Evolutionary conservation across 225 moss, liverwort and hornwort genomes (phyloP).

Genomic region (Physcomitrium patens): DNA sequence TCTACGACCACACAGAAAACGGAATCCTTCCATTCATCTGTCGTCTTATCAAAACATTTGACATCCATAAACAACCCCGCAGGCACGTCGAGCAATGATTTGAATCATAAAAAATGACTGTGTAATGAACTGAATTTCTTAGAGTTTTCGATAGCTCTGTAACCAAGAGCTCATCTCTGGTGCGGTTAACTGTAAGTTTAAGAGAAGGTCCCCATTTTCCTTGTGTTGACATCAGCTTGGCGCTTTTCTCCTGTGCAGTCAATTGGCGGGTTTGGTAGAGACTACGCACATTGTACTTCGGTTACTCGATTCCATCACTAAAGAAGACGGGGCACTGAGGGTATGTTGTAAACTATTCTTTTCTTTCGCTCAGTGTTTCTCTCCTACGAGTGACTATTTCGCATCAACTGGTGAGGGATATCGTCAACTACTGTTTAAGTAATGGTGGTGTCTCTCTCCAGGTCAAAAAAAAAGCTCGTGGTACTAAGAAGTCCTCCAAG

Average conservation of each 20-base stretch:
- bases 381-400: neutral
- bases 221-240: conserved; percentile 5
- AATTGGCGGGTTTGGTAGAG: conserved; percentile 84
- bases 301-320: conserved; percentile 73
- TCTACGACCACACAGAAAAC: conserved; percentile 86
- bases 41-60: conserved; percentile 72
- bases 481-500: conserved; percentile 44
- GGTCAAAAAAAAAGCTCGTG: conserved; percentile 78
- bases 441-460: conserved; percentile 25
- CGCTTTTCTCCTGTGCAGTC: conserved; percentile 51
- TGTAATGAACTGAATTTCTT: neutral
- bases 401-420: neutral
- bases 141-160: neutral
- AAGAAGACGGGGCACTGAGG: conserved; percentile 72
- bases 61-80: conserved; percentile 86
- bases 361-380: neutral
- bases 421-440: conserved; percentile 14
- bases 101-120: neutral
- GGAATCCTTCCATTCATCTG: conserved; percentile 80
- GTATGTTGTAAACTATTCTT: conserved; percentile 41
- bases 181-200: conserved; percentile 4
- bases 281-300: conserved; percentile 83
- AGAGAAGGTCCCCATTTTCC: neutral
- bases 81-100: conserved; percentile 45
- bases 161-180: neutral